Conservation (phyloP, 495 filamentous ascomycete genomes). For the Entonaema liquescens region DNA sequence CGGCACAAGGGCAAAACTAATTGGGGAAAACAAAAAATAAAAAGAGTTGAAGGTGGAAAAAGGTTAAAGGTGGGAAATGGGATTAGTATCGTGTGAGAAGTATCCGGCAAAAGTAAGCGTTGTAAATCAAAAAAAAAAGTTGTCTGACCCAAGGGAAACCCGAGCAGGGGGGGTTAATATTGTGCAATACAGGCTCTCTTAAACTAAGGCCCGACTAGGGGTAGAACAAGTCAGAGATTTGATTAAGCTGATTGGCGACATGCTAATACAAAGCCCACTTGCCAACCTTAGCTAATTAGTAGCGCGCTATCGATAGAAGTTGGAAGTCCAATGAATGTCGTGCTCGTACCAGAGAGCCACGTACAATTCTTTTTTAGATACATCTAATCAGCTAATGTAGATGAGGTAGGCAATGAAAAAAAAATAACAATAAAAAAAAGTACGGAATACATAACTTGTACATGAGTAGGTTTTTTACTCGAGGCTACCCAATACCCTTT, state of each 20-base stretch:
- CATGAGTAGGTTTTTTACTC: too few relatives aligned
- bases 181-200: slow-evolving; percentile 39
- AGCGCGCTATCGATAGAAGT: slow-evolving; percentile 17
- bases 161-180: slow-evolving; percentile 40
- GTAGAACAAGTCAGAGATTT: slow-evolving; percentile 24
- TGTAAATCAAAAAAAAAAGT: slow-evolving; percentile 43
- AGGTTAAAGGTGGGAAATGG: slow-evolving; percentile 29
- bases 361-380: not conserved
- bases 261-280: slow-evolving; percentile 19
- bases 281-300: slow-evolving; percentile 25
- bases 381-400: not conserved
- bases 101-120: slow-evolving; percentile 45
- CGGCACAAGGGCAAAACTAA: not conserved
- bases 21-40: too few relatives aligned
- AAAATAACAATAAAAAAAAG: too few relatives aligned
- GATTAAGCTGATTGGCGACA: slow-evolving; percentile 37
- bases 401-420: not conserved
- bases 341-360: not conserved
- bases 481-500: slow-evolving; percentile 2
- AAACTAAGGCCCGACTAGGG: slow-evolving; percentile 41
- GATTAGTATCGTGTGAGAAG: slow-evolving; percentile 29
- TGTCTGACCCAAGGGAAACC: slow-evolving; percentile 44
- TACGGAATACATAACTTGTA: not conserved
- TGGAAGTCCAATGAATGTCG: slow-evolving; percentile 3
- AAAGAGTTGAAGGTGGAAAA: slow-evolving; percentile 32